Percentiles rank a stretch among this genome's conserved stretches.
Conservation (phyloP, 192 early-diverging fungal species). For the Glomus cerebriforme region DNA sequence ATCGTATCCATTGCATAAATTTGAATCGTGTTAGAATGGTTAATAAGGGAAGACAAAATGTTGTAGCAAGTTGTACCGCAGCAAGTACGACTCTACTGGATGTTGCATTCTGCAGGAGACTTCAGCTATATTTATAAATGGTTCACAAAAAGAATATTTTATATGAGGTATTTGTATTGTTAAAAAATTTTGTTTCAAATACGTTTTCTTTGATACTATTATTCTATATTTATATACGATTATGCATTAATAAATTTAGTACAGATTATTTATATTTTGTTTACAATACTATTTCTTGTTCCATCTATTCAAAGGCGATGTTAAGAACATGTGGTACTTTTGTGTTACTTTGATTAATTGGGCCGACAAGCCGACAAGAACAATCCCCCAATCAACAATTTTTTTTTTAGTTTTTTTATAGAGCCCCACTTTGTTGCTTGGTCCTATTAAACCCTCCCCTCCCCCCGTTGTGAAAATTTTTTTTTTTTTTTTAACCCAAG, state of each 20-base stretch:
- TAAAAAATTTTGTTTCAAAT: neutral
- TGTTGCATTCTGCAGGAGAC: neutral
- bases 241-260: neutral
- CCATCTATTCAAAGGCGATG: neutral
- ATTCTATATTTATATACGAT: neutral
- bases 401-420: slow-evolving; percentile 8
- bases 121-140: neutral
- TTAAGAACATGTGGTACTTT: slow-evolving; percentile 6
- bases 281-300: neutral
- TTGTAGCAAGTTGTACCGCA: neutral
- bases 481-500: neutral
- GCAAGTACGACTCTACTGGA: neutral
- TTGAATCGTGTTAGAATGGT: neutral
- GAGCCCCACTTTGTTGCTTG: neutral
- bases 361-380: neutral
- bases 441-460: neutral
- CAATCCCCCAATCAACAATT: neutral
- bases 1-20: neutral
- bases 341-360: neutral
- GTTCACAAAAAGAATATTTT: neutral
- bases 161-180: neutral
- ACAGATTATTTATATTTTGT: neutral
- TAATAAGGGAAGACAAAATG: neutral
- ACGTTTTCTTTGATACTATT: neutral
- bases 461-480: neutral